A percentile compares a stretch with the other conserved stretches of the same genome.
Conservation (phyloP, 148 eudicot genomes). For the Dysphania ambrosioides region DNA sequence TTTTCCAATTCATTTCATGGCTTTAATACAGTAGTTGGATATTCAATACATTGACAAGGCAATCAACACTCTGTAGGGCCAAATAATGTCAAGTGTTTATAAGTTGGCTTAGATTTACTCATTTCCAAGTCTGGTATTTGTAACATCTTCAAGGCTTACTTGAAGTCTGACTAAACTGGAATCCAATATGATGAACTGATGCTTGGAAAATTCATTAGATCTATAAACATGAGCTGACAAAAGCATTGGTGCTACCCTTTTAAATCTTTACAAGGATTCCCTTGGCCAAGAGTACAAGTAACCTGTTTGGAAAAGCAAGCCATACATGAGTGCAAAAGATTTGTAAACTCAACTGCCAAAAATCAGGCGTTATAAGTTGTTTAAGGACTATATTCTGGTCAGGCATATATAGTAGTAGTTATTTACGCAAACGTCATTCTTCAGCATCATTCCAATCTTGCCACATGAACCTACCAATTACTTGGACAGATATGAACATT, state of each 20-base stretch:
- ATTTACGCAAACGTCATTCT: no score
- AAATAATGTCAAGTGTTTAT: background rate
- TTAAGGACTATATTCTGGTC: no score
- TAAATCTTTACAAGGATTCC: no score
- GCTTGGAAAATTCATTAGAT: background rate
- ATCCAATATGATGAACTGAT: background rate
- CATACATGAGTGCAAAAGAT: no score
- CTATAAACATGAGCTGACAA: background rate
- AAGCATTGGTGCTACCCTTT: no score
- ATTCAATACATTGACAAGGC: background rate
- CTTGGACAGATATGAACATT: background rate
- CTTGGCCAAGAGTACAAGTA: no score
- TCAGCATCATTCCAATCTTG: no score
- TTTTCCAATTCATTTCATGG: background rate
- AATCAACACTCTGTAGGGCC: background rate
- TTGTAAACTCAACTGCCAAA: no score
- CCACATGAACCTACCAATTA: background rate
- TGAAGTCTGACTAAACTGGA: background rate
- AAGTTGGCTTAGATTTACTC: background rate
- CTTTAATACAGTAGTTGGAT: background rate
- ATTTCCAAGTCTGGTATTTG: no score
- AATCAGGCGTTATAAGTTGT: background rate
- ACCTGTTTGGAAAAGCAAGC: no score
- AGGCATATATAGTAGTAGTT: no score
- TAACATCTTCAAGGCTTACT: no score